phyloP scores from a whole-genome alignment of 257 asterid genomes.

The Petrea volubilis region DNA sequence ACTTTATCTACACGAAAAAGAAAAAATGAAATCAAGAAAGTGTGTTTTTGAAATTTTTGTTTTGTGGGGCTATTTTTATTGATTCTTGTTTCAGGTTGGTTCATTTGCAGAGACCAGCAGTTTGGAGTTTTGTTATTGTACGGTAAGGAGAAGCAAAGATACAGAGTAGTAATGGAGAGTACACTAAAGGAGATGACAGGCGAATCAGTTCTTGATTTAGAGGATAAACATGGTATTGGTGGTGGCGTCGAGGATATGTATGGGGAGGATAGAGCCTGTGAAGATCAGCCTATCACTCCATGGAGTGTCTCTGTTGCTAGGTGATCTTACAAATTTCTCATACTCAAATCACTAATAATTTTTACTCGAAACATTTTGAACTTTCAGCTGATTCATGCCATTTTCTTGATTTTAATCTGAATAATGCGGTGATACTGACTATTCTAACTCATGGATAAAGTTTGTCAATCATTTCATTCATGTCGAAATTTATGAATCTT shows the following conservation, averaged over 20 bases:
- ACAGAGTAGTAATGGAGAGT: slow-evolving; percentile 51
- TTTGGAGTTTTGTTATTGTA: slow-evolving; percentile 20
- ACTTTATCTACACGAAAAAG: background rate
- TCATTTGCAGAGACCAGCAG: slow-evolving; percentile 42
- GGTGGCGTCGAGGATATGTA: slow-evolving; percentile 87
- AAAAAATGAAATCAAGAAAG: background rate
- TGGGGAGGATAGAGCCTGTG: slow-evolving; percentile 90
- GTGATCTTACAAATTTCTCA: slow-evolving; percentile 35
- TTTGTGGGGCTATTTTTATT: slow-evolving; percentile 26
- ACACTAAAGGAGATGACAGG: slow-evolving; percentile 58
- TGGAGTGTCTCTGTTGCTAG: slow-evolving; percentile 87
- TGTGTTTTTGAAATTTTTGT: background rate
- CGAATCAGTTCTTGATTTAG: slow-evolving; percentile 64
- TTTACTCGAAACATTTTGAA: background rate
- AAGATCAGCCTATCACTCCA: slow-evolving; percentile 83
- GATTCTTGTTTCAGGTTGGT: slow-evolving; percentile 34
- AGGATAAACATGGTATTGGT: slow-evolving; percentile 60
- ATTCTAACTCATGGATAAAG: background rate
- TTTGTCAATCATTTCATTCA: background rate
- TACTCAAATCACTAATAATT: background rate
- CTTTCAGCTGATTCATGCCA: background rate
- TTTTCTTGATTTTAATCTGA: background rate
- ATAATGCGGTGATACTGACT: background rate
- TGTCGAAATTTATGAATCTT: background rate
- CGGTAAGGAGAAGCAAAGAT: too few species aligned